Conservation (phyloP, 2,329 filamentous ascomycete species). For the Mycosphaerella sp. region DNA sequence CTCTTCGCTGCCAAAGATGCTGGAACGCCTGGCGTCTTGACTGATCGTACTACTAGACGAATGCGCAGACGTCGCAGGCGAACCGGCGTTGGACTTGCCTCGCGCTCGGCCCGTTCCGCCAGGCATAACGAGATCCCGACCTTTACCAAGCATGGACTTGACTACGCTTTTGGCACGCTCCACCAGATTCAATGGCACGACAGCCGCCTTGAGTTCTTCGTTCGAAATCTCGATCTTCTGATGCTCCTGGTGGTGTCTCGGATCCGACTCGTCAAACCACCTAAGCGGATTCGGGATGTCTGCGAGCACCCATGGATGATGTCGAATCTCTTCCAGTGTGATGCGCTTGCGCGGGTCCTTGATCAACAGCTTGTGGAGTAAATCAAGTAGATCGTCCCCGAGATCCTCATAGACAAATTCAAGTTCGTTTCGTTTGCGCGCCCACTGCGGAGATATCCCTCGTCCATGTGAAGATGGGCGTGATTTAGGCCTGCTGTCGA, state of each 20-base stretch:
- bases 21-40: constrained; percentile 50
- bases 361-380: constrained; percentile 70
- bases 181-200: constrained; percentile 80
- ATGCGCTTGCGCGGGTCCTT: constrained; percentile 90
- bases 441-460: constrained; percentile 41
- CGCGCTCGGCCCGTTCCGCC: constrained; percentile 37
- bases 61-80: constrained; percentile 46
- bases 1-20: constrained; percentile 53
- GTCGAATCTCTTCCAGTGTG: constrained; percentile 83
- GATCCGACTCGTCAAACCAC: constrained; percentile 95
- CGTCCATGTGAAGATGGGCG: constrained; percentile 43
- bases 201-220: constrained; percentile 80
- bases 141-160: background rate
- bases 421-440: constrained; percentile 67
- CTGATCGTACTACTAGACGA: constrained; percentile 51
- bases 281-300: constrained; percentile 65
- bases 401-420: constrained; percentile 81
- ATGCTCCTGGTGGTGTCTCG: constrained; percentile 67
- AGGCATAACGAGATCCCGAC: too few relatives aligned
- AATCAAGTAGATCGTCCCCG: constrained; percentile 69
- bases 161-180: constrained; percentile 49
- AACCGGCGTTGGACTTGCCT: constrained; percentile 51
- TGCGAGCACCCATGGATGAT: constrained; percentile 82
- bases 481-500: constrained; percentile 44
- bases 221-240: constrained; percentile 88